Conservation (phyloP, 768 basidiomycete genomes). For the Lepiota brunneoincarnata region DNA sequence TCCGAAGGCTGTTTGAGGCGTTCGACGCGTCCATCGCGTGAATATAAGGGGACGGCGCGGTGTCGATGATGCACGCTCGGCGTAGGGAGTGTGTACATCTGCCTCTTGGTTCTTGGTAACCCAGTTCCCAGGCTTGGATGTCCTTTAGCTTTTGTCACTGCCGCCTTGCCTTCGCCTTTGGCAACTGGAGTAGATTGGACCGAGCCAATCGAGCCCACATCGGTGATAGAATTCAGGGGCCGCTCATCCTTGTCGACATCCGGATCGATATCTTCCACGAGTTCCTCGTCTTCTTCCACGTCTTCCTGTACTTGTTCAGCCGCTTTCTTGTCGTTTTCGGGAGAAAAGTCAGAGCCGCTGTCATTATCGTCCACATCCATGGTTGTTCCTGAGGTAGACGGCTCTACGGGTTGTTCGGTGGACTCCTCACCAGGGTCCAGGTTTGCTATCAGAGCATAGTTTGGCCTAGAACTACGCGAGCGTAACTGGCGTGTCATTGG, state of each 20-base stretch:
- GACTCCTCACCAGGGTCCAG: constrained; percentile 34
- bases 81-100: constrained; percentile 58
- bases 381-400: constrained; percentile 27
- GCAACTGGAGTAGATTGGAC: constrained; percentile 17
- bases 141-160: constrained; percentile 16
- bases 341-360: constrained; percentile 58
- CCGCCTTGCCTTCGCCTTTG: constrained; percentile 28
- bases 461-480: constrained; percentile 48
- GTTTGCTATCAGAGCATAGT: constrained; percentile 41
- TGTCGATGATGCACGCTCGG: constrained; percentile 75
- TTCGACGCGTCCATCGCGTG: constrained; percentile 51
- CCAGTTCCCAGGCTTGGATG: constrained; percentile 12
- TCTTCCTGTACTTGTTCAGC: constrained; percentile 25
- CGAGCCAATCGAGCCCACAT: constrained; percentile 16
- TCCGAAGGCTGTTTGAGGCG: constrained; percentile 50
- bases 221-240: constrained; percentile 13
- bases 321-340: constrained; percentile 29
- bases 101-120: constrained; percentile 32
- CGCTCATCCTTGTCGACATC: constrained; percentile 18
- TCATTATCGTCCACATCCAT: constrained; percentile 32
- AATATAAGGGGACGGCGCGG: constrained; percentile 60
- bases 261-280: constrained; percentile 22
- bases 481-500: constrained; percentile 56
- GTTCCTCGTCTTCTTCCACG: constrained; percentile 27
- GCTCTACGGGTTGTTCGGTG: constrained; percentile 32